These are phyloP conservation scores for Gypsophila paniculata DNA, from an alignment of 179 eudicot species.

Conservation along the genomic window DNA sequence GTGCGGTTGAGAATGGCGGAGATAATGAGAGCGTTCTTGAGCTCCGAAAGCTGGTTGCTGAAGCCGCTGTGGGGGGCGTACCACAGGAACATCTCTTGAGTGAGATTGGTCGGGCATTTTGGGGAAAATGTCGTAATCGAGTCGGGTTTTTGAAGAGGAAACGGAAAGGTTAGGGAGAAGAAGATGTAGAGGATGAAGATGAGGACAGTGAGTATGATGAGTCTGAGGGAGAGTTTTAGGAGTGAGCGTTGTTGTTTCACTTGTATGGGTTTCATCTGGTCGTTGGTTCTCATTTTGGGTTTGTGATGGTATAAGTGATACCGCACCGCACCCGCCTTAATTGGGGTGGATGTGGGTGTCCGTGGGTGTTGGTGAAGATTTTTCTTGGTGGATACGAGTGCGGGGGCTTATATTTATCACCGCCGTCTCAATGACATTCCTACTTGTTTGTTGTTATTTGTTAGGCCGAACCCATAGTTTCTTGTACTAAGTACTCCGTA, in stretches of 20 bases:
- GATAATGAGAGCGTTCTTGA: conserved; percentile 64
- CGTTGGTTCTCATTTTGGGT: conserved; percentile 24
- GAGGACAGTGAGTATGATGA: no score
- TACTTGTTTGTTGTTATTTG: no score
- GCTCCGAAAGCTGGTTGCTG: conserved; percentile 85
- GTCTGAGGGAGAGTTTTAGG: conserved; percentile 21
- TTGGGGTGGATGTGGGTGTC: no score
- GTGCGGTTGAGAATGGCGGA: conserved; percentile 76
- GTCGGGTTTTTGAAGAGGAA: conserved; percentile 7
- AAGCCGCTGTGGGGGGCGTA: conserved; percentile 97
- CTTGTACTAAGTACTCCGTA: no score
- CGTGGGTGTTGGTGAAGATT: no score
- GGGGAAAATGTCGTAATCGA: conserved; percentile 19
- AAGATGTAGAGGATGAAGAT: conserved; percentile 36
- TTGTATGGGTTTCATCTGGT: conserved; percentile 39
- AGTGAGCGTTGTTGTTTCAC: conserved; percentile 23
- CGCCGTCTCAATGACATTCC: no score
- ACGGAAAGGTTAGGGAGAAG: conserved; percentile 28
- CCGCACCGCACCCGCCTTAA: no score
- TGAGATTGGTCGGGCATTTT: conserved; percentile 22
- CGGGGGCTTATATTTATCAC: no score
- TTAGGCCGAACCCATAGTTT: no score
- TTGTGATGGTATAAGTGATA: no score
- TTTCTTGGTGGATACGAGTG: no score
- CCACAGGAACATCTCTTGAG: conserved; percentile 48